phyloP scores from a whole-genome alignment of 1,284 basidiomycete genomes.

The Rhodofomes roseus region DNA sequence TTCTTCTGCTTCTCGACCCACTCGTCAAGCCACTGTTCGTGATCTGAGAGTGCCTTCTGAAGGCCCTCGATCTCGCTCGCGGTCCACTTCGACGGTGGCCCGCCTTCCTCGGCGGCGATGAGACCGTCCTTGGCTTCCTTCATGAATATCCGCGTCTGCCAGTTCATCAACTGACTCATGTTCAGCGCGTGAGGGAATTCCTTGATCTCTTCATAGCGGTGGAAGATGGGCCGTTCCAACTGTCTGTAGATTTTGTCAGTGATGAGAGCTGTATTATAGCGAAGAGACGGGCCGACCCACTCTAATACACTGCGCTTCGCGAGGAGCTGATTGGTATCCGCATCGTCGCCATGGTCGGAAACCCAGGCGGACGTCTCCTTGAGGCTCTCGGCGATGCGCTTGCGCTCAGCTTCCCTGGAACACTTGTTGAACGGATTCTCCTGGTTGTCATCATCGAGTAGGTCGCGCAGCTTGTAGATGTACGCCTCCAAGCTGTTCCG shows the following conservation, averaged over 20 bases:
- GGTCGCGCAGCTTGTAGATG: constrained; percentile 85
- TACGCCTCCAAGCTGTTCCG: constrained; percentile 91
- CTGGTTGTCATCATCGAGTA: constrained; percentile 63
- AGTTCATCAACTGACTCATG: constrained; percentile 80
- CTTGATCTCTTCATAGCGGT: constrained; percentile 84
- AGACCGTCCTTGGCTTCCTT: constrained; percentile 73
- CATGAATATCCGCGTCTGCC: constrained; percentile 78
- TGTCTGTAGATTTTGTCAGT: constrained; percentile 41
- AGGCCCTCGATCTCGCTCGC: constrained; percentile 75
- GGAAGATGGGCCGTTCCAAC: constrained; percentile 79
- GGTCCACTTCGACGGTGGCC: constrained; percentile 74
- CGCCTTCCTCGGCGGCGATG: constrained; percentile 52
- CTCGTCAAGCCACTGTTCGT: constrained; percentile 77
- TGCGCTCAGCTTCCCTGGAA: constrained; percentile 71
- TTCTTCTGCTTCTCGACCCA: constrained; percentile 78
- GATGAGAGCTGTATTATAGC: neutral
- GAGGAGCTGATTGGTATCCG: constrained; percentile 70
- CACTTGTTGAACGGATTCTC: constrained; percentile 78
- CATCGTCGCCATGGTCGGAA: constrained; percentile 80
- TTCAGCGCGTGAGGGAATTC: constrained; percentile 71
- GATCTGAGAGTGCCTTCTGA: constrained; percentile 70
- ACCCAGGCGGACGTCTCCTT: constrained; percentile 82
- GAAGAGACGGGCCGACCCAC: constrained; percentile 43
- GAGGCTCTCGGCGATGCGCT: constrained; percentile 59
- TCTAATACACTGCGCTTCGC: constrained; percentile 77